A percentile compares a stretch with the other conserved stretches of the same genome.
phyloP scores from a whole-genome alignment of 2,329 filamentous ascomycete species.

The Aspergillus neoniger region DNA sequence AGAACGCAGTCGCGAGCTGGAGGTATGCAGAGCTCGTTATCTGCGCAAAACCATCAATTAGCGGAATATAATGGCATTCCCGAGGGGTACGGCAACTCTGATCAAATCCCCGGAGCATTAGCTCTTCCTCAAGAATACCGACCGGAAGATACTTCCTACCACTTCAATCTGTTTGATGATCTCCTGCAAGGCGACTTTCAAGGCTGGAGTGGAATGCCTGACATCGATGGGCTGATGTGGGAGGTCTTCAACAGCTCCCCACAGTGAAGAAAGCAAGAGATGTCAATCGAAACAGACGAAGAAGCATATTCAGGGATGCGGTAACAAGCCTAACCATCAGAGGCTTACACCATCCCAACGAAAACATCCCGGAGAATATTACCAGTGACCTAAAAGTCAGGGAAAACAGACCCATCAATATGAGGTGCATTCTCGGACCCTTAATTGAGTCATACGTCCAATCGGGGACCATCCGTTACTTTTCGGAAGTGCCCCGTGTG shows the following conservation, averaged over 20 bases:
- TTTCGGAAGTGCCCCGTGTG: neutral
- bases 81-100: neutral
- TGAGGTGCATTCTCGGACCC: no score
- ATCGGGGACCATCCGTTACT: neutral
- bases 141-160: neutral
- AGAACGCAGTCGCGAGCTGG: neutral
- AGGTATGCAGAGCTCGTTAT: neutral
- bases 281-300: neutral
- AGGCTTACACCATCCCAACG: no score
- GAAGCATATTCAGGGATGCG: neutral
- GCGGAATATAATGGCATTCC: neutral
- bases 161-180: constrained; percentile 24
- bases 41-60: neutral
- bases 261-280: neutral
- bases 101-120: no score
- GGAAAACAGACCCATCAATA: no score
- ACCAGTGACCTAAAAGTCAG: no score
- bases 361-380: no score
- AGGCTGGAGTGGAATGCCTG: constrained; percentile 28
- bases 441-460: neutral
- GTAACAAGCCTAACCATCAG: no score
- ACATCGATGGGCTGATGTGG: constrained; percentile 35
- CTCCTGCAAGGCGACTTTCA: constrained; percentile 26
- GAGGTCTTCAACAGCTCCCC: constrained; percentile 24
- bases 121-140: neutral